phyloP scores from a whole-genome alignment of 305 asterid genomes.

The Fraxinus angustifolia region DNA sequence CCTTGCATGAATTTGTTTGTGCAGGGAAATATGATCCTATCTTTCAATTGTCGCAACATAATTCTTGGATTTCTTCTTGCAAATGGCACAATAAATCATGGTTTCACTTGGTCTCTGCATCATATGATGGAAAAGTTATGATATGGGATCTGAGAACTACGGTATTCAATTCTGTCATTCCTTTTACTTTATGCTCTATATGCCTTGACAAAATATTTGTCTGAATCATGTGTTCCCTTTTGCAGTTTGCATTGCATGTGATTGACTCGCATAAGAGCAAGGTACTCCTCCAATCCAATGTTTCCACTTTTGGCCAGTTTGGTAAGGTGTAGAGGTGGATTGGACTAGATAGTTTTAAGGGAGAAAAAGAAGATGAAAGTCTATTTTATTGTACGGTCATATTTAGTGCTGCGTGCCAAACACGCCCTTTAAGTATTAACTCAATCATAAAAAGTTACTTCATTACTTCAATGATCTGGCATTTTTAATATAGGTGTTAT shows the following conservation, averaged over 20 bases:
- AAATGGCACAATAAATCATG: slow-evolving; percentile 93
- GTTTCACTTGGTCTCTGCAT: slow-evolving; percentile 82
- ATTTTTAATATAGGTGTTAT: slow-evolving; percentile 53
- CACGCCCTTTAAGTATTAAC: neutral
- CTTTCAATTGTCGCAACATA: slow-evolving; percentile 75
- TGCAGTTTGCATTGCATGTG: slow-evolving; percentile 86
- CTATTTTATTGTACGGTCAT: neutral
- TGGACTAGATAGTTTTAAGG: neutral
- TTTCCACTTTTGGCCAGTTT: neutral
- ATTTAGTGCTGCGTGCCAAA: neutral
- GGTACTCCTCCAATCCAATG: slow-evolving; percentile 41
- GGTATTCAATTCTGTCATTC: slow-evolving; percentile 41
- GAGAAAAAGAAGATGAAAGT: neutral
- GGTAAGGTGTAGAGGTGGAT: neutral
- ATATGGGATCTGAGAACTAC: slow-evolving; percentile 94
- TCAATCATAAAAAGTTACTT: neutral
- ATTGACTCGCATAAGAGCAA: slow-evolving; percentile 73
- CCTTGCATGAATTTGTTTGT: slow-evolving; percentile 10
- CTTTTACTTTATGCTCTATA: slow-evolving; percentile 7
- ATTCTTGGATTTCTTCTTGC: slow-evolving; percentile 91
- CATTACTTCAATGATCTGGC: slow-evolving; percentile 12
- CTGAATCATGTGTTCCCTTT: slow-evolving; percentile 18
- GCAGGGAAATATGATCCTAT: slow-evolving; percentile 73
- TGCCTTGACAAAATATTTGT: slow-evolving; percentile 3
- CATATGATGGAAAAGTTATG: slow-evolving; percentile 96